These are phyloP conservation scores for Acacia acuminata DNA, from an alignment of 306 rosid genomes.

Conservation along the genomic window DNA sequence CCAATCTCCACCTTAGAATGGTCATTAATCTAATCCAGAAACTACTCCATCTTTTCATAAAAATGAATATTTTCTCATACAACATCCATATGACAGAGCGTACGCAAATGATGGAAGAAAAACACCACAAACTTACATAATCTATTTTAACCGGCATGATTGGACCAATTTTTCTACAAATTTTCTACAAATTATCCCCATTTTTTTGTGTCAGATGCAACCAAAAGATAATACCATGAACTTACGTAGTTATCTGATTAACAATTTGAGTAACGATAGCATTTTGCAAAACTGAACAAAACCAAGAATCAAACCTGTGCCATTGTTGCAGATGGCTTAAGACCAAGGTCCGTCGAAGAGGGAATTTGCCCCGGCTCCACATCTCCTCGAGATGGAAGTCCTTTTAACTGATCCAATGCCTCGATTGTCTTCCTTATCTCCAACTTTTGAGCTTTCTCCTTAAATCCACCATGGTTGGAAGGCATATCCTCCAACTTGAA, in stretches of 20 bases:
- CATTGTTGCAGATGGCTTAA: constrained; percentile 69
- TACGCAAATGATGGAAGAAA: not conserved
- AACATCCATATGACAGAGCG: not conserved
- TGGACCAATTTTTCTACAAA: not conserved
- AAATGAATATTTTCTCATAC: constrained; percentile 3
- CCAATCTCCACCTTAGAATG: not conserved
- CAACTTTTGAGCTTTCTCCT: constrained; percentile 72
- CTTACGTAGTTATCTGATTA: not conserved
- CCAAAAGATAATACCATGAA: constrained; percentile 2
- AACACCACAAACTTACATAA: not conserved
- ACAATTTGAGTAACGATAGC: not conserved
- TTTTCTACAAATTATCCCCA: not conserved
- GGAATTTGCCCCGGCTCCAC: constrained; percentile 93
- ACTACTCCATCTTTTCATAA: constrained; percentile 2
- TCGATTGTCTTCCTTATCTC: constrained; percentile 82
- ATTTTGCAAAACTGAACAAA: not conserved
- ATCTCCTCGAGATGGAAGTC: constrained; percentile 82
- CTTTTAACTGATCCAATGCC: constrained; percentile 89
- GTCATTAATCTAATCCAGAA: not conserved
- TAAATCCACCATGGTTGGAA: constrained; percentile 75
- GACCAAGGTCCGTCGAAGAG: constrained; percentile 75
- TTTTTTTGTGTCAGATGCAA: not conserved
- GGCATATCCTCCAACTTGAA: constrained; percentile 90
- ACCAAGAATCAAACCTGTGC: constrained; percentile 55
- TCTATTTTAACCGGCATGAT: not conserved